Conservation (phyloP, 2,329 filamentous ascomycete genomes). For the Penicillium sp. region DNA sequence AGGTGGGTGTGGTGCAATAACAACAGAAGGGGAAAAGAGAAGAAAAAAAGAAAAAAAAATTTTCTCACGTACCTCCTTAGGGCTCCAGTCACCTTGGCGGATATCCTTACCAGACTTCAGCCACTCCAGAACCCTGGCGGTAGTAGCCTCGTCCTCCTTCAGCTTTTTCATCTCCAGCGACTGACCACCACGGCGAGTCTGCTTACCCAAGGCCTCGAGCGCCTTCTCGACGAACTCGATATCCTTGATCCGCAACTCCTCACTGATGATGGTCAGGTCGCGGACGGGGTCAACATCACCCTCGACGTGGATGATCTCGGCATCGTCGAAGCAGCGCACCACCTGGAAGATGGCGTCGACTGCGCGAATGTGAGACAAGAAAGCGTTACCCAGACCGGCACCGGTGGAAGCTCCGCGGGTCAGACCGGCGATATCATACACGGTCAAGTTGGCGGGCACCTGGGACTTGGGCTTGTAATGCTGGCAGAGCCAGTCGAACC, state of each 20-base stretch:
- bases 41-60: conserved; percentile 21
- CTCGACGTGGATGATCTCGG: conserved; percentile 99
- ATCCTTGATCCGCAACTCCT: conserved; percentile 95
- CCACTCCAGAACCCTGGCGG: conserved; percentile 82
- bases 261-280: conserved; percentile 93
- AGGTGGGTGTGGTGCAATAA: conserved; percentile 13
- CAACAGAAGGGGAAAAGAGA: conserved; percentile 13
- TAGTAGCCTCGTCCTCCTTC: conserved; percentile 87
- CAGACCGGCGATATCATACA: conserved; percentile 97
- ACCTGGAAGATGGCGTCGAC: conserved; percentile 98
- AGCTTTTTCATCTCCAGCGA: conserved; percentile 97
- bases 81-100: conserved; percentile 80
- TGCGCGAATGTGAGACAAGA: conserved; percentile 97
- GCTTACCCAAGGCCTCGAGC: conserved; percentile 86
- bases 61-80: conserved; percentile 76
- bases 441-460: conserved; percentile 95
- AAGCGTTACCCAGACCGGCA: conserved; percentile 94
- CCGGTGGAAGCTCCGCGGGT: conserved; percentile 95
- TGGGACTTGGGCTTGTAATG: conserved; percentile 97
- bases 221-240: conserved; percentile 98
- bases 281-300: conserved; percentile 94
- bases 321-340: conserved; percentile 95
- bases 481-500: conserved; percentile 91
- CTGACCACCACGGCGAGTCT: conserved; percentile 90
- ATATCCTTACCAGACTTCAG: conserved; percentile 89